Evolutionary conservation across 805 yeast genomes (phyloP), one percentile per base, ranked within the genome.

Genomic region (Ogataea naganishii): DNA sequence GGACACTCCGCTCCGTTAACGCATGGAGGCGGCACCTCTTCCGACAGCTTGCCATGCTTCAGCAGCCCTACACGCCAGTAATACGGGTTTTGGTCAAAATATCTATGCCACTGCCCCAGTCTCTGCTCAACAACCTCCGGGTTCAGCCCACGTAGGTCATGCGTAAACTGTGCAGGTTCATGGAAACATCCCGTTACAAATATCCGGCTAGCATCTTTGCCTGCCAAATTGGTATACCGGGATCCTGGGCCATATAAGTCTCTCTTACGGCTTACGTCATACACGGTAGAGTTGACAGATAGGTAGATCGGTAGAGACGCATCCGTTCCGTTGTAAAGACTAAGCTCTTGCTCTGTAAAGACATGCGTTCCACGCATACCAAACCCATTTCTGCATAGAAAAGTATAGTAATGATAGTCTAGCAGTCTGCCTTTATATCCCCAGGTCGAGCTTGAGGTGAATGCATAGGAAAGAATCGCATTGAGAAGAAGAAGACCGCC

Each of bases 171-270:
- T 20, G 68, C 71, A 11, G 43, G 49, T 20, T 62, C 60, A 23
- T 53, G 47, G 35, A 80, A 72, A 42, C 86, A 80, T 3, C 88
- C 88, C 1, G 84, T 80, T 4, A 69, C 75, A 42, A 68, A 77
- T 13, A 80, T 80, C 18, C 88, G 56, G 3, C 85, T 76, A 23
- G 74, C 70, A 49, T 80, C 92, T 24, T 56, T 56, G 1, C 89
- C 92, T 19, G 76, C 65, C 43, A 80, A 67, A 24, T 63, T 53
- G 7, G 59, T 43, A 46, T 80, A 80, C 19, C 43, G 20, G 1
- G 71, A 44, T 1, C 80, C 80, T 1, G 60, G 53, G 0, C 80
- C 81, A 47, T 80, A 80, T 3, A 75, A 53, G 5, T 47, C 54
- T 2, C 62, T 53, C 9, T 68, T 56, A 0, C 64, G 51, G 2